These are phyloP conservation scores for Oryza coarctata DNA, from an alignment of 176 grass and related monocot species.

Conservation along the genomic window DNA sequence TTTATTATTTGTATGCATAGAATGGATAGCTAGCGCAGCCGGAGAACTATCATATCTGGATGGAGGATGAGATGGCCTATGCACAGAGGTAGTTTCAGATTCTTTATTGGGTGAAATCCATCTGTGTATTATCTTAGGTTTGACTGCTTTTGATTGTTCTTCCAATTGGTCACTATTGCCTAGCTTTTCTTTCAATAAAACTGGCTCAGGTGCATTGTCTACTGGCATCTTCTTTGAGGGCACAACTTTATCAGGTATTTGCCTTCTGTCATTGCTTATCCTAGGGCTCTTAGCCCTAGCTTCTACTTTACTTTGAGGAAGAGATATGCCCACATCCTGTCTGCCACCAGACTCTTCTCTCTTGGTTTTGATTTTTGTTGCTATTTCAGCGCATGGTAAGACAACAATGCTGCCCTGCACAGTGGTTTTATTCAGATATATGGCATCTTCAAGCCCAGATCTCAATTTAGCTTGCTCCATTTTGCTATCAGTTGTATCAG, in stretches of 20 bases:
- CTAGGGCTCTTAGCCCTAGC: conserved; percentile 42
- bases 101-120: conserved; percentile 82
- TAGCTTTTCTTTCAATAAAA: conserved; percentile 39
- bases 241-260: conserved; percentile 52
- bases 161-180: conserved; percentile 32
- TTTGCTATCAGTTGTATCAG: conserved; percentile 30
- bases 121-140: conserved; percentile 58
- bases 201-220: conserved; percentile 42
- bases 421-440: conserved; percentile 38
- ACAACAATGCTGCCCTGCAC: conserved; percentile 52
- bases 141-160: conserved; percentile 45
- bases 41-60: conserved; percentile 81
- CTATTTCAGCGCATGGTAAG: conserved; percentile 46
- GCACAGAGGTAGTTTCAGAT: conserved; percentile 59
- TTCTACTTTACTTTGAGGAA: conserved; percentile 57
- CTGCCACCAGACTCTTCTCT: conserved; percentile 37
- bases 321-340: conserved; percentile 33
- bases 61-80: conserved; percentile 76
- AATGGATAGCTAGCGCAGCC: conserved; percentile 70
- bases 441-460: conserved; percentile 27
- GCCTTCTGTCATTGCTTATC: conserved; percentile 43
- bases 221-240: conserved; percentile 57
- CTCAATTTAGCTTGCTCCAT: conserved; percentile 33
- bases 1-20: conserved; percentile 39
- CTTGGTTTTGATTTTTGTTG: conserved; percentile 52